phyloP scores from a whole-genome alignment of 805 yeast genomes.

The Ogataea salicorniae region DNA sequence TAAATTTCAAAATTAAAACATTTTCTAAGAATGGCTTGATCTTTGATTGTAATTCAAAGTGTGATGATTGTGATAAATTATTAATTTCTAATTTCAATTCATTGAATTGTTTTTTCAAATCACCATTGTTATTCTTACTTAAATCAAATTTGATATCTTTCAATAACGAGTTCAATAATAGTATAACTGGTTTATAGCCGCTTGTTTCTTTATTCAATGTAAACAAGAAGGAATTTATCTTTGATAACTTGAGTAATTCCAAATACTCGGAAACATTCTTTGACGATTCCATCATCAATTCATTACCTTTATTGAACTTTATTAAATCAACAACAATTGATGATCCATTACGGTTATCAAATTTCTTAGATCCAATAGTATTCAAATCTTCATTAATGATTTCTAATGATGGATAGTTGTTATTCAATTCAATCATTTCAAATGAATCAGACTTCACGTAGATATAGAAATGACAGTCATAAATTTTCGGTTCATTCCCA shows the following conservation, averaged over 20 bases:
- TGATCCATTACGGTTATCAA: constrained; percentile 8
- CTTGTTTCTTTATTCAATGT: constrained; percentile 26
- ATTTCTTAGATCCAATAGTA: constrained; percentile 9
- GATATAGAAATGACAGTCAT: constrained; percentile 27
- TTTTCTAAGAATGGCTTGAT: constrained; percentile 28
- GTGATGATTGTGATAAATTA: constrained; percentile 31
- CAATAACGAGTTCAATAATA: constrained; percentile 22
- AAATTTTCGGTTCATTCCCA: not conserved
- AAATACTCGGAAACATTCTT: constrained; percentile 25
- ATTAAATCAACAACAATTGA: constrained; percentile 22
- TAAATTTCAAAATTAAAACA: constrained; percentile 22
- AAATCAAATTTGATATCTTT: constrained; percentile 19
- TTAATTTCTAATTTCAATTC: constrained; percentile 19
- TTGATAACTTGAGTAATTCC: constrained; percentile 24
- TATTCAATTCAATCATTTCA: constrained; percentile 18
- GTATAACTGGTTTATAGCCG: constrained; percentile 25
- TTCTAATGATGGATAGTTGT: constrained; percentile 25
- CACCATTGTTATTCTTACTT: constrained; percentile 5
- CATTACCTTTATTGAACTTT: constrained; percentile 25
- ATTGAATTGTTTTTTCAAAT: constrained; percentile 7
- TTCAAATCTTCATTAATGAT: constrained; percentile 15
- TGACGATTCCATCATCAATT: constrained; percentile 21
- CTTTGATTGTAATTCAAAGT: constrained; percentile 31
- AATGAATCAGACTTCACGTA: constrained; percentile 21
- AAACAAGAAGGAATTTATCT: constrained; percentile 22